Evolutionary conservation across 208 protist species (phyloP).

Genomic region (Trypanosoma lewisi): DNA sequence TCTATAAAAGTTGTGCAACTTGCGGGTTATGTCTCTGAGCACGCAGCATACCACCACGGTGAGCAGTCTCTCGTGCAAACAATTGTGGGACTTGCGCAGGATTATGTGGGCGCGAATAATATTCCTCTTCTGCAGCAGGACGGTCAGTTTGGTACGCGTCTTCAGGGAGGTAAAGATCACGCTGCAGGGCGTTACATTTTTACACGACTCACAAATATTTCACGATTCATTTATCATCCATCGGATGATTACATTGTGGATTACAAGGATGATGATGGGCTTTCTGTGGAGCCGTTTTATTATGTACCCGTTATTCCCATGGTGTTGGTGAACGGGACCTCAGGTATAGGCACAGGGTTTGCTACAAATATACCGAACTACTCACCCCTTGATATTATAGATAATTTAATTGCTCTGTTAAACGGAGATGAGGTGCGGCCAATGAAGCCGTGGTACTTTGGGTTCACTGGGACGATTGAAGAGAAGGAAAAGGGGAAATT

Average conservation of each 20-base stretch:
- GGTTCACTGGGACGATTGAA: slow-evolving; percentile 92
- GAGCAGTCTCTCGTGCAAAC: slow-evolving; percentile 97
- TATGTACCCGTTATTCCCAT: slow-evolving; percentile 99
- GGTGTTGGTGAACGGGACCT: slow-evolving; percentile 98
- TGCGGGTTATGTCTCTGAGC: slow-evolving; percentile 98
- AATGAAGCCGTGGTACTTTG: slow-evolving; percentile 97
- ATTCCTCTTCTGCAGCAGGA: slow-evolving; percentile 97
- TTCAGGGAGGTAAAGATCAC: slow-evolving; percentile 98
- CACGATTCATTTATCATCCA: slow-evolving; percentile 94
- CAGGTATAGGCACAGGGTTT: slow-evolving; percentile 99
- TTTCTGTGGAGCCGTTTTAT: slow-evolving; percentile 98
- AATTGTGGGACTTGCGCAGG: slow-evolving; percentile 99
- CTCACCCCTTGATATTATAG: slow-evolving; percentile 97
- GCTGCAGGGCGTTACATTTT: slow-evolving; percentile 99
- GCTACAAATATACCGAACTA: slow-evolving; percentile 97
- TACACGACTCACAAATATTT: slow-evolving; percentile 94
- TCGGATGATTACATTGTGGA: slow-evolving; percentile 98
- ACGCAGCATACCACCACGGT: slow-evolving; percentile 99
- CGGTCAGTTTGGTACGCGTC: slow-evolving; percentile 99
- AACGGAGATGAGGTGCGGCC: slow-evolving; percentile 71
- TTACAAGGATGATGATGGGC: slow-evolving; percentile 99
- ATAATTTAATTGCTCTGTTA: slow-evolving; percentile 89
- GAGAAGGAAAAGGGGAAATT: slow-evolving; percentile 87
- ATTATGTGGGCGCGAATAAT: slow-evolving; percentile 99
- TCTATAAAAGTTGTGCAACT: slow-evolving; percentile 99